Evolutionary conservation across 148 eudicot genomes (phyloP).

Genomic region (Amaranthus hypochondriacus): DNA sequence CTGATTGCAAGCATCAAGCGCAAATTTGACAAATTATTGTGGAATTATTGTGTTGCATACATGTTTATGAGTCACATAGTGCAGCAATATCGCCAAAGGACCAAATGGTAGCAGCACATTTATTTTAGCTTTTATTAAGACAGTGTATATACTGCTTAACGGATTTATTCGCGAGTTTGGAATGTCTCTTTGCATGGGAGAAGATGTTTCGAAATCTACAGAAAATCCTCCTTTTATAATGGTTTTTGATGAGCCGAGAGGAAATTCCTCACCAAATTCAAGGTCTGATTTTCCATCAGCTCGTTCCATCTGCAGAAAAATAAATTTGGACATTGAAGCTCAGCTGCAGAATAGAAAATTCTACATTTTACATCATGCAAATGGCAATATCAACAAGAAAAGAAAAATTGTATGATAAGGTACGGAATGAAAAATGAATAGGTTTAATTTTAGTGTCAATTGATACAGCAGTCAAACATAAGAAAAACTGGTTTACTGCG

Average conservation of each 20-base stretch:
- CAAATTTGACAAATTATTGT: not conserved
- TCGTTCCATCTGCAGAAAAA: constrained; percentile 47
- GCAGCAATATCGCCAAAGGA: constrained; percentile 75
- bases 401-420: too few species aligned
- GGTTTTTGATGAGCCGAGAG: constrained; percentile 36
- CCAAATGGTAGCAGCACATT: constrained; percentile 86
- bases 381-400: not conserved
- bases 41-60: constrained; percentile 35
- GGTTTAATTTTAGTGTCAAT: not conserved
- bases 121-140: constrained; percentile 76
- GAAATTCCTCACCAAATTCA: constrained; percentile 64
- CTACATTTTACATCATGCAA: too few species aligned
- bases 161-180: constrained; percentile 35
- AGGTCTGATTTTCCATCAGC: constrained; percentile 51
- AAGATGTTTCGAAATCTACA: constrained; percentile 49
- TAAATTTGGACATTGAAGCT: not conserved
- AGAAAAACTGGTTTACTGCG: too few species aligned
- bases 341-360: not conserved
- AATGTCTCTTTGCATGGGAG: constrained; percentile 29
- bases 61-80: constrained; percentile 51
- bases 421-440: too few species aligned
- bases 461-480: too few species aligned
- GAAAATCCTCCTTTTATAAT: constrained; percentile 31
- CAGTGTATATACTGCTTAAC: constrained; percentile 56
- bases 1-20: too few species aligned